phyloP scores from a whole-genome alignment of 257 asterid genomes.

The Jasminum sambac region DNA sequence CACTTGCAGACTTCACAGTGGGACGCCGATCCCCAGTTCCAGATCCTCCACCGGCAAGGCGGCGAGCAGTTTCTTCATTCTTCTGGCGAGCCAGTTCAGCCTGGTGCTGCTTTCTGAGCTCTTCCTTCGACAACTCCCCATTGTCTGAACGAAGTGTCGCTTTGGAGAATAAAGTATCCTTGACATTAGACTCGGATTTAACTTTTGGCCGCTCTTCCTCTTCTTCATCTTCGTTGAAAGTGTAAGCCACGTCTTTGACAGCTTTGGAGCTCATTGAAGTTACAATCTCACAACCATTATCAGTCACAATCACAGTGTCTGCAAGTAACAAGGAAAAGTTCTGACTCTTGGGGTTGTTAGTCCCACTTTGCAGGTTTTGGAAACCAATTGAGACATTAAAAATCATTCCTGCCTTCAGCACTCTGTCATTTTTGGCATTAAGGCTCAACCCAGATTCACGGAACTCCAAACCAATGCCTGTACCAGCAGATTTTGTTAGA shows the following conservation, averaged over 20 bases:
- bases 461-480: conserved; percentile 81
- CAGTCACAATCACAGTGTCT: conserved; percentile 59
- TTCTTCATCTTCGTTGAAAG: conserved; percentile 56
- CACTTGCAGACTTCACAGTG: conserved; percentile 41
- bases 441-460: conserved; percentile 67
- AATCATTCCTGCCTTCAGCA: conserved; percentile 69
- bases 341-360: conserved; percentile 50
- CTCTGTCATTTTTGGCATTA: conserved; percentile 55
- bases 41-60: conserved; percentile 64
- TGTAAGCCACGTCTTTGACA: conserved; percentile 50
- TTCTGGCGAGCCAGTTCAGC: conserved; percentile 78
- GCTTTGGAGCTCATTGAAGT: conserved; percentile 51
- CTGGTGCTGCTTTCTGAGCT: conserved; percentile 76
- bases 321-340: conserved; percentile 64
- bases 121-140: conserved; percentile 69
- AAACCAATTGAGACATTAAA: conserved; percentile 75
- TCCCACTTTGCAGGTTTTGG: conserved; percentile 54
- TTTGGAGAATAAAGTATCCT: conserved; percentile 46
- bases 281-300: conserved; percentile 43
- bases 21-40: conserved; percentile 38
- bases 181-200: conserved; percentile 29
- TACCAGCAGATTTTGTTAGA: conserved; percentile 75
- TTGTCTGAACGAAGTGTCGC: conserved; percentile 74
- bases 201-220: conserved; percentile 44
- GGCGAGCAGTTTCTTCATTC: conserved; percentile 69